These are phyloP conservation scores for Tetracladium marchalianum DNA, from an alignment of 495 filamentous ascomycete species.

Conservation along the genomic window DNA sequence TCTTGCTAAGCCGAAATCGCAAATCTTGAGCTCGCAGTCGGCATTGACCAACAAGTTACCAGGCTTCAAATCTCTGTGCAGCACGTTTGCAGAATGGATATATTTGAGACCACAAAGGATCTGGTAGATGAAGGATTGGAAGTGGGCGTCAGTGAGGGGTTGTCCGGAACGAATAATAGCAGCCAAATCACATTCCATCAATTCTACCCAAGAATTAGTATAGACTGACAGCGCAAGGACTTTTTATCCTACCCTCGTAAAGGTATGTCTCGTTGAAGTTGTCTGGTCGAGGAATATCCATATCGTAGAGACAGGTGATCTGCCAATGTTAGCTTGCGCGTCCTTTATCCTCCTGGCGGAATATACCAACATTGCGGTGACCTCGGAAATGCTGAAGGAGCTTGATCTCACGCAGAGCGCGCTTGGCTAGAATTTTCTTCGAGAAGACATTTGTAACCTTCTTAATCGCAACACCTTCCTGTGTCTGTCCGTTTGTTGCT, in stretches of 20 bases:
- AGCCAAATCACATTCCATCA: conserved; percentile 98
- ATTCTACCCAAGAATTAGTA: conserved; percentile 45
- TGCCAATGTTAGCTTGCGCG: conserved; percentile 30
- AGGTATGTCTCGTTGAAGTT: conserved; percentile 99
- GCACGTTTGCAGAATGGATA: conserved; percentile 95
- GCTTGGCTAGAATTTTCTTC: conserved; percentile 99
- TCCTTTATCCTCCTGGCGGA: background rate
- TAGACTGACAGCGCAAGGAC: background rate
- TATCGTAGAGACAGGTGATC: conserved; percentile 99
- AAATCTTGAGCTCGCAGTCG: conserved; percentile 98
- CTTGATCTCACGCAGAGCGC: conserved; percentile 96
- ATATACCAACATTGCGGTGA: conserved; percentile 38
- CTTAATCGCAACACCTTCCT: conserved; percentile 97
- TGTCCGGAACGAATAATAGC: conserved; percentile 97
- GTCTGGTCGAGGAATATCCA: conserved; percentile 96
- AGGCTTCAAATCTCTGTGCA: conserved; percentile 94
- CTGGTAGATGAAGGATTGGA: conserved; percentile 93
- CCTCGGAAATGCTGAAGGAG: conserved; percentile 95
- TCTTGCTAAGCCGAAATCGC: conserved; percentile 92
- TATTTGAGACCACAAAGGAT: conserved; percentile 95
- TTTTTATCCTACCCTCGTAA: conserved; percentile 67
- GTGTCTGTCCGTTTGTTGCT: conserved; percentile 80
- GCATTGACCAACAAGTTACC: conserved; percentile 96
- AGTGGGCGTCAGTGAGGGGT: conserved; percentile 91
- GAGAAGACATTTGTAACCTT: conserved; percentile 99